Evolutionary conservation across 106 monocot genomes (phyloP).

Genomic region (Narthecium ossifragum): DNA sequence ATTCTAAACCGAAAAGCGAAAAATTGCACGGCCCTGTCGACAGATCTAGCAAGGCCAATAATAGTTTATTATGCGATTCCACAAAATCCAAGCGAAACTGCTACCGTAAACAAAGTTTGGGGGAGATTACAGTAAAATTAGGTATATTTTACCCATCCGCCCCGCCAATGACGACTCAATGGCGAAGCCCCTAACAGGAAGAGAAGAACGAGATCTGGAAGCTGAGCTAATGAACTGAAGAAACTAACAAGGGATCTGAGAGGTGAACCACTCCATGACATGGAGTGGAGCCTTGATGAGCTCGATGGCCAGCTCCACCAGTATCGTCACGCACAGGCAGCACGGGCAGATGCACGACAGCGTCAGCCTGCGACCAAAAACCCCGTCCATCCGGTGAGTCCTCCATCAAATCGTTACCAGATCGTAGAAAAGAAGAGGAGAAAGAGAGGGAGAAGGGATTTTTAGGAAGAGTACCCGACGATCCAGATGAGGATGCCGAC

Average conservation of each 20-base stretch:
- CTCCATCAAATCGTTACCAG: not conserved
- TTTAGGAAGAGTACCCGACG: conserved; percentile 24
- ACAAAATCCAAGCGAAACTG: too few relatives aligned
- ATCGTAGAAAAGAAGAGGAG: conserved; percentile 1
- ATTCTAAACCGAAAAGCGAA: too few relatives aligned
- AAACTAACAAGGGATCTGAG: conserved; percentile 45
- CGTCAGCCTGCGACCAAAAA: conserved; percentile 37
- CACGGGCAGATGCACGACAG: conserved; percentile 96
- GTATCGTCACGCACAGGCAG: conserved; percentile 89
- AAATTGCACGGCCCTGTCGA: too few relatives aligned
- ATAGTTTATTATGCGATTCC: too few relatives aligned
- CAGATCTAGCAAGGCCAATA: too few relatives aligned
- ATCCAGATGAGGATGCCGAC: conserved; percentile 59
- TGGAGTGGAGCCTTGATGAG: conserved; percentile 92
- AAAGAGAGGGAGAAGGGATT: not conserved
- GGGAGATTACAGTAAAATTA: too few relatives aligned
- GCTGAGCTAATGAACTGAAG: too few relatives aligned
- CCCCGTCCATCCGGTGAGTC: not conserved
- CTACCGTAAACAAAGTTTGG: too few relatives aligned
- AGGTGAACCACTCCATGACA: conserved; percentile 92
- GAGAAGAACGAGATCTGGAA: too few relatives aligned
- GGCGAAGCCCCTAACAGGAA: too few relatives aligned
- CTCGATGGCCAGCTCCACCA: conserved; percentile 90
- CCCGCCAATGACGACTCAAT: too few relatives aligned
- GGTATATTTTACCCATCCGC: too few relatives aligned